phyloP scores from a whole-genome alignment of 345 rosid genomes.

The Draba incana region DNA sequence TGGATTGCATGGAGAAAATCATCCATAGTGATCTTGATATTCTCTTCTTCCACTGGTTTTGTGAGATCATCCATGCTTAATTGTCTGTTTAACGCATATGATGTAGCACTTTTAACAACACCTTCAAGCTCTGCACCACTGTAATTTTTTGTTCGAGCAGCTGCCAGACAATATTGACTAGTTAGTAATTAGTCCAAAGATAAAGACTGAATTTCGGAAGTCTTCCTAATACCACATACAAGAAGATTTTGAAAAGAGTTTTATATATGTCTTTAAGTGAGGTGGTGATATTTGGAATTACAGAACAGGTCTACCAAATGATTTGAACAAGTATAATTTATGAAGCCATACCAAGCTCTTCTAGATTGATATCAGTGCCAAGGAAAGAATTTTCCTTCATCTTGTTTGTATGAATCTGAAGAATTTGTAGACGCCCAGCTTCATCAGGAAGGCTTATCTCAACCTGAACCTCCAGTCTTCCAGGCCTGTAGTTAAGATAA shows the following conservation, averaged over 20 bases:
- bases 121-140: constrained; percentile 99
- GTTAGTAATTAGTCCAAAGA: constrained; percentile 11
- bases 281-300: neutral
- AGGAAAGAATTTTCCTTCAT: constrained; percentile 99
- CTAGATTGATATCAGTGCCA: constrained; percentile 79
- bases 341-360: constrained; percentile 74
- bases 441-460: constrained; percentile 99
- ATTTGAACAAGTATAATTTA: constrained; percentile 12
- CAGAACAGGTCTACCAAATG: constrained; percentile 15
- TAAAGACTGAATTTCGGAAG: constrained; percentile 13
- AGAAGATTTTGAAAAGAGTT: neutral
- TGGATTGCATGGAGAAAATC: constrained; percentile 82
- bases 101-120: constrained; percentile 97
- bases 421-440: constrained; percentile 93
- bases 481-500: constrained; percentile 63
- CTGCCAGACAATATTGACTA: constrained; percentile 48
- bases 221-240: constrained; percentile 4
- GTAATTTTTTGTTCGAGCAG: constrained; percentile 95
- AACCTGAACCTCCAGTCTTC: constrained; percentile 97
- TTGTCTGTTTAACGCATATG: constrained; percentile 95
- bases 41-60: constrained; percentile 96
- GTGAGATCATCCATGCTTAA: constrained; percentile 94
- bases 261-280: neutral
- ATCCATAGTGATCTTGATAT: constrained; percentile 89
- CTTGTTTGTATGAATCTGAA: constrained; percentile 96